Evolutionary conservation across 371 early-diverging fungal genomes (phyloP).

Genomic region (Phascolomyces articulosus): DNA sequence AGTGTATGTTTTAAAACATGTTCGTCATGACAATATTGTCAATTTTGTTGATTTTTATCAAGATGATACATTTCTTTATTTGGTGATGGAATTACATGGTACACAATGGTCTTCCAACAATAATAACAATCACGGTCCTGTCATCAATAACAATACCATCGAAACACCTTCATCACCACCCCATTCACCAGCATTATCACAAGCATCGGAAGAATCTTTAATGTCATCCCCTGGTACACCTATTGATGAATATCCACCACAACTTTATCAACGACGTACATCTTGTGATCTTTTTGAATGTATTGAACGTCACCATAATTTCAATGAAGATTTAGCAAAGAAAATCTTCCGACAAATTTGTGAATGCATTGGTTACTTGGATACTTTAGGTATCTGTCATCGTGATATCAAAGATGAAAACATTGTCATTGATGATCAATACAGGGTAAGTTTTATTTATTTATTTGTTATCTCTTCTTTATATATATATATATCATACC

Average conservation of each 20-base stretch:
- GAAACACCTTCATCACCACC: neutral
- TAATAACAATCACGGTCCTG: neutral
- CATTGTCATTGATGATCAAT: conserved; percentile 73
- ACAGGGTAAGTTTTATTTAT: conserved; percentile 28
- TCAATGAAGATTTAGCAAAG: conserved; percentile 63
- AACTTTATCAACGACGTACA: conserved; percentile 51
- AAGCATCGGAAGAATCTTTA: conserved; percentile 33
- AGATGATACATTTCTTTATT: conserved; percentile 66
- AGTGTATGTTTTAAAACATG: conserved; percentile 70
- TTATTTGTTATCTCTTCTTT: no score
- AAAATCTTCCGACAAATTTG: conserved; percentile 75
- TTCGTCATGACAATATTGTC: conserved; percentile 74
- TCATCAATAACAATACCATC: neutral
- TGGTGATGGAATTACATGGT: conserved; percentile 85
- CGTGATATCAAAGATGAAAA: conserved; percentile 79
- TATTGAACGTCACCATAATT: conserved; percentile 67
- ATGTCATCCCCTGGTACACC: conserved; percentile 19
- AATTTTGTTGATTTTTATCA: conserved; percentile 68
- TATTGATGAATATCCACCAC: conserved; percentile 23
- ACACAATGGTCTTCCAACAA: conserved; percentile 54
- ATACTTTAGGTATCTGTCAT: conserved; percentile 62
- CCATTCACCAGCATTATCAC: conserved; percentile 34
- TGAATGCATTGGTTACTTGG: conserved; percentile 67
- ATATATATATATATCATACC: no score
- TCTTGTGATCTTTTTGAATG: conserved; percentile 84